Evolutionary conservation across 768 basidiomycete species (phyloP), one percentile per base, ranked within the genome.

Genomic region (Boletus huronensis): DNA sequence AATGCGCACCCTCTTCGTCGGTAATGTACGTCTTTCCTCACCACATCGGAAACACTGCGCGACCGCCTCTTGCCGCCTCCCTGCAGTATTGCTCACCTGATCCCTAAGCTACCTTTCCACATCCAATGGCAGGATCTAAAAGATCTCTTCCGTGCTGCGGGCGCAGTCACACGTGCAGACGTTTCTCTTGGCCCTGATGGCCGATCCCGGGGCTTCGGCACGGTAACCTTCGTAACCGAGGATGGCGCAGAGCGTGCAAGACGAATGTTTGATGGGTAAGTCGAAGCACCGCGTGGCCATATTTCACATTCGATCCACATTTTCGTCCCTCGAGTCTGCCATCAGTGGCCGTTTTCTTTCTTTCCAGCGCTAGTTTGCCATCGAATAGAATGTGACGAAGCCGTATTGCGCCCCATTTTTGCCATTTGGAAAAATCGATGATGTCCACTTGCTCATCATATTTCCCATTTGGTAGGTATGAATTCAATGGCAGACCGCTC

Each of bases 61-160:
- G 35, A 57, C 44, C 52, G 16, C 21, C 14, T 26, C 35, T 48
- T 19, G 34, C 17, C 38, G 1, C 38, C 35, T 50, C 38, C 49
- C 35, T 36, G 36, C 52, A 28, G 50, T 50, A 53, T 60, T 57
- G 46, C 62, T 65, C 52, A 62, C 53, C 35, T 43, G 14, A 47
- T 60, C 43, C 55, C n/a, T 55, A 93, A 66, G 91, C 81, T 95
- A 16, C 93, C 93, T 0, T 94, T 93, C 72, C 93, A 94, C 63
- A 88, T 87, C 61, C 93, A 94, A 73, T 99, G 96, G 96, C 96
- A 98, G 72, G 96, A 98, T 67, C 79, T 99, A 41, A 98, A 98
- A 72, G 95, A 98, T 71, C 79, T 98, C 5, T 96, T 98, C 67
- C 83, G 95, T 26, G 85, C 90, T 58, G 93, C 91, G 1, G 95